These are phyloP conservation scores for Solanum sparsipilum DNA, from an alignment of 257 asterid species.

Conservation along the genomic window DNA sequence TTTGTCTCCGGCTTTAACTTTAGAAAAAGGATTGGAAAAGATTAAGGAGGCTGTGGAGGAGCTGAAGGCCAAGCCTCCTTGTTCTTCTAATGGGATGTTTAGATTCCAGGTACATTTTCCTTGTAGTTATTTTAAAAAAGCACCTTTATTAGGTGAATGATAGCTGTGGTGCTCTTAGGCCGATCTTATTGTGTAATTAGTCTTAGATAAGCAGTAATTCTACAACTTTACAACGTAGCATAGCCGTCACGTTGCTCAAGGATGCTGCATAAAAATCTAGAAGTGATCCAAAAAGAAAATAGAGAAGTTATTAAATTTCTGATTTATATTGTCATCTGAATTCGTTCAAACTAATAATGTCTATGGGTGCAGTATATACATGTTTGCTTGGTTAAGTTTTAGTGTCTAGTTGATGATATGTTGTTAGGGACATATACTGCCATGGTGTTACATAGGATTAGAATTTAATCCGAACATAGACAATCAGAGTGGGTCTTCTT, in stretches of 20 bases:
- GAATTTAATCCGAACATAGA: background rate
- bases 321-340: background rate
- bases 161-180: background rate
- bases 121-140: background rate
- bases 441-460: background rate
- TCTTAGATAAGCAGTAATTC: background rate
- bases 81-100: constrained; percentile 69
- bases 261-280: background rate
- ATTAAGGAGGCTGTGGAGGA: constrained; percentile 62
- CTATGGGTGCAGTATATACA: background rate
- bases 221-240: background rate
- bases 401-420: background rate
- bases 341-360: background rate
- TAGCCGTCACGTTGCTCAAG: background rate
- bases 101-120: constrained; percentile 54
- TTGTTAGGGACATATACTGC: background rate
- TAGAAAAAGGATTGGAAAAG: constrained; percentile 65
- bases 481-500: background rate
- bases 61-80: constrained; percentile 47
- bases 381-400: background rate
- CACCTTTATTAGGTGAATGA: background rate
- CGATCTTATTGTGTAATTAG: background rate
- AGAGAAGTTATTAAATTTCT: background rate
- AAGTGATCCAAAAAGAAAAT: background rate
- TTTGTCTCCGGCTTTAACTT: constrained; percentile 65